Evolutionary conservation across 768 basidiomycete genomes (phyloP), one percentile per base, ranked within the genome.

Genomic region (Zangia roseola): DNA sequence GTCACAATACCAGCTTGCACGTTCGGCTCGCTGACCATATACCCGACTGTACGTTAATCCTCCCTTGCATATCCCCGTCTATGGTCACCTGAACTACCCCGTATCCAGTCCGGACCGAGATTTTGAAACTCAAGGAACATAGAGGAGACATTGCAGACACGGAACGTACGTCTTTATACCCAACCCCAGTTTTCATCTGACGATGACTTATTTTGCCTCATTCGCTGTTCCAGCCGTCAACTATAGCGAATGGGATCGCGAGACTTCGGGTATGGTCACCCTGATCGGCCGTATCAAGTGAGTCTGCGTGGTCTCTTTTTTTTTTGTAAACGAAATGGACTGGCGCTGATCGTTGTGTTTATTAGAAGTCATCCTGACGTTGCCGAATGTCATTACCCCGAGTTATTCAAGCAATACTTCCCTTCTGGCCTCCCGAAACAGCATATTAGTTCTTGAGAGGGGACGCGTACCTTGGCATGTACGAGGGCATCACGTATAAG

Each of bases 341-440:
- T 28, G 10, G 28, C 10, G 2, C n/a, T 21, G 5, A 20, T 16
- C 5, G n/a, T n/a, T n/a, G 1, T 43, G 34, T 17, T 20, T 5
- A 33, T 25, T 9, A 91, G 88, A 77, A 91, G 89, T 55, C 91
- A 92, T 52, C 90, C 90, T 0, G 88, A 92, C 56, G 89, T 91
- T 20, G 91, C 79, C 3, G 71, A 88, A 59, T 74, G 76, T 21
- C 87, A 91, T 59, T 91, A 91, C 52, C 89, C 89, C 0, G 78
- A 78, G 28, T 65, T 88, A 17, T 91, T 87, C 70, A 75, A 75
- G 53, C 69, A 80, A 37, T 77, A 84, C 53, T 92, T 90, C 70
- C 88, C 89, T 0, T 58, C 79, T 44, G 87, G 85, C 10, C 58
- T 79, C 10, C 81, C 81, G 8, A 61, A 67, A 16, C 71, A 74